Evolutionary conservation across 495 filamentous ascomycete species (phyloP).

Genomic region (Delitschia confertaspora): DNA sequence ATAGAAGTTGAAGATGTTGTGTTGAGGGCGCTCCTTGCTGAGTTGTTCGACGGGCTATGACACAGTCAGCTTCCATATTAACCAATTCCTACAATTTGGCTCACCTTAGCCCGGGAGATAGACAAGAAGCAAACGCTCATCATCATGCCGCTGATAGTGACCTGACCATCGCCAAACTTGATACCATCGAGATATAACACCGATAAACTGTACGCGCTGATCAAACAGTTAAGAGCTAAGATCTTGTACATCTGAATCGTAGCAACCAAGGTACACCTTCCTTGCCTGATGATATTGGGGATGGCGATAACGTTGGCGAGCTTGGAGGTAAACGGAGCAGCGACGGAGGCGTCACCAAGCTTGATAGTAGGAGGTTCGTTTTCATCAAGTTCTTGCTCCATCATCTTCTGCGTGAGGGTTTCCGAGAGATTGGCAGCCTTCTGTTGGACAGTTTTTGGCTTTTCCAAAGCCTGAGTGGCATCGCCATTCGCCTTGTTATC

Average conservation of each 20-base stretch:
- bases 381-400: conserved; percentile 82
- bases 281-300: conserved; percentile 96
- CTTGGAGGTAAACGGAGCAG: conserved; percentile 96
- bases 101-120: conserved; percentile 82
- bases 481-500: conserved; percentile 25
- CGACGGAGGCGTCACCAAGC: conserved; percentile 93
- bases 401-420: conserved; percentile 76
- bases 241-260: conserved; percentile 99
- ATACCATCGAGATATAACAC: conserved; percentile 97
- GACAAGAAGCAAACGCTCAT: conserved; percentile 99
- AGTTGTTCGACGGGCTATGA: conserved; percentile 76
- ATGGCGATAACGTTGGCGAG: conserved; percentile 94
- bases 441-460: conserved; percentile 46
- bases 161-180: conserved; percentile 98
- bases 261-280: conserved; percentile 90
- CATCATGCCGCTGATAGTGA: conserved; percentile 98
- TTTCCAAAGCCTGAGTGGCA: conserved; percentile 14
- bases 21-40: conserved; percentile 94
- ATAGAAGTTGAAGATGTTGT: conserved; percentile 98
- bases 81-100: conserved; percentile 1
- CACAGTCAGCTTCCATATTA: conserved; percentile 8
- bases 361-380: conserved; percentile 93
- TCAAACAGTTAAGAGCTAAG: conserved; percentile 92
- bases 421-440: conserved; percentile 75
- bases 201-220: conserved; percentile 93